Evolutionary conservation across 2,329 filamentous ascomycete species (phyloP).

Genomic region (Aspergillus ibericus): DNA sequence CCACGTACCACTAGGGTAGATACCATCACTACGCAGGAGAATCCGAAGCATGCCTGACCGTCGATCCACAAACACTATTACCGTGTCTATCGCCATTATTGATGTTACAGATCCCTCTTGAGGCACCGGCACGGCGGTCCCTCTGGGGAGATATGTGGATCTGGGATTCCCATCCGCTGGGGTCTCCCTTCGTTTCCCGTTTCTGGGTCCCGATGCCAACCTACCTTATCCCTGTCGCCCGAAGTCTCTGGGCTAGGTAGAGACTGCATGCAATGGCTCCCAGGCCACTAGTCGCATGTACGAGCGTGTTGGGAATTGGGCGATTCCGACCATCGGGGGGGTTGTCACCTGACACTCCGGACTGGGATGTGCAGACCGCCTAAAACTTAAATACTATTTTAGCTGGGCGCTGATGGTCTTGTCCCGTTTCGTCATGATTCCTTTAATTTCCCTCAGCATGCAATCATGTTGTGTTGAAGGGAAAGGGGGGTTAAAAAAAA

Average conservation of each 20-base stretch:
- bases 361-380: neutral
- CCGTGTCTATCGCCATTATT: conserved; percentile 3
- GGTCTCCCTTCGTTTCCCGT: conserved; percentile 22
- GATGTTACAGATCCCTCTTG: conserved; percentile 16
- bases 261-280: neutral
- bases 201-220: conserved; percentile 6
- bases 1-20: neutral
- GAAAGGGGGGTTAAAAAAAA: conserved; percentile 1
- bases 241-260: neutral
- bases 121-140: conserved; percentile 28
- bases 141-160: conserved; percentile 29
- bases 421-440: neutral
- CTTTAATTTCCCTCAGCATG: neutral
- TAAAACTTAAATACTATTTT: conserved; percentile 1
- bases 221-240: conserved; percentile 17
- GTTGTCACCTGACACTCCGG: conserved; percentile 12
- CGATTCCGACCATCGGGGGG: conserved; percentile 9
- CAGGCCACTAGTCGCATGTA: neutral
- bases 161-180: conserved; percentile 17
- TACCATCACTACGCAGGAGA: conserved; percentile 2
- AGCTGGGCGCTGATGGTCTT: neutral
- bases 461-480: neutral
- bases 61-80: conserved; percentile 10
- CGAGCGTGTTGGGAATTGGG: neutral
- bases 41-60: conserved; percentile 14